phyloP scores from a whole-genome alignment of 2,329 filamentous ascomycete genomes.

The Raffaelea arxii region DNA sequence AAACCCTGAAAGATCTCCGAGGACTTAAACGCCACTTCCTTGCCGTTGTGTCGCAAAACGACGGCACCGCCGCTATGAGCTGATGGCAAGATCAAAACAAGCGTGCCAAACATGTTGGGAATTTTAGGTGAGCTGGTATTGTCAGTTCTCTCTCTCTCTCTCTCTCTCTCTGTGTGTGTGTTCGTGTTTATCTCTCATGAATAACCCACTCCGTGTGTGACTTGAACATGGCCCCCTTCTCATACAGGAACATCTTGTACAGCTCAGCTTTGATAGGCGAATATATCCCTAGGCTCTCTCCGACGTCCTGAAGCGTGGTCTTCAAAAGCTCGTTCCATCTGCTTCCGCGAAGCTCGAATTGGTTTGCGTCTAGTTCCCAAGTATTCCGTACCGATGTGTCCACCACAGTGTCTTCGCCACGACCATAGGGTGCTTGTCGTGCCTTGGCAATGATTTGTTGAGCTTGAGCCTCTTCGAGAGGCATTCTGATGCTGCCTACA shows the following conservation, averaged over 20 bases:
- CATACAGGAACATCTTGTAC: conserved; percentile 35
- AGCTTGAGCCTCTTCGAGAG: neutral
- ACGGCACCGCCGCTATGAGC: conserved; percentile 33
- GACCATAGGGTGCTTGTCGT: conserved; percentile 24
- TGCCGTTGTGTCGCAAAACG: conserved; percentile 22
- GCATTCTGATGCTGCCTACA: conserved; percentile 1
- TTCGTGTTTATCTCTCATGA: neutral
- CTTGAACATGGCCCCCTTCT: conserved; percentile 35
- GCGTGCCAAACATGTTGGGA: conserved; percentile 34
- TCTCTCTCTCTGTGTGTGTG: neutral
- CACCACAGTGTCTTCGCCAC: conserved; percentile 25
- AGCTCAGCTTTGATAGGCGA: conserved; percentile 18
- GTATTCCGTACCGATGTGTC: conserved; percentile 27
- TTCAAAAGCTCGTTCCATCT: conserved; percentile 22
- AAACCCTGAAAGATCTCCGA: conserved; percentile 9
- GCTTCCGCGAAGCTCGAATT: conserved; percentile 27
- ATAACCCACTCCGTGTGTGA: conserved; percentile 25
- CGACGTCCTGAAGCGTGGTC: conserved; percentile 15
- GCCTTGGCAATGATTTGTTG: conserved; percentile 1
- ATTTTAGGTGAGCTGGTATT: conserved; percentile 26
- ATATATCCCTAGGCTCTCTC: conserved; percentile 18
- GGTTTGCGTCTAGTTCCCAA: conserved; percentile 25
- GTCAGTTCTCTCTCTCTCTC: neutral
- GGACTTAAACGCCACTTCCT: conserved; percentile 17
- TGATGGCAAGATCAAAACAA: conserved; percentile 35